Conservation (phyloP, 2,329 filamentous ascomycete genomes). For the Ascochyta koolunga region DNA sequence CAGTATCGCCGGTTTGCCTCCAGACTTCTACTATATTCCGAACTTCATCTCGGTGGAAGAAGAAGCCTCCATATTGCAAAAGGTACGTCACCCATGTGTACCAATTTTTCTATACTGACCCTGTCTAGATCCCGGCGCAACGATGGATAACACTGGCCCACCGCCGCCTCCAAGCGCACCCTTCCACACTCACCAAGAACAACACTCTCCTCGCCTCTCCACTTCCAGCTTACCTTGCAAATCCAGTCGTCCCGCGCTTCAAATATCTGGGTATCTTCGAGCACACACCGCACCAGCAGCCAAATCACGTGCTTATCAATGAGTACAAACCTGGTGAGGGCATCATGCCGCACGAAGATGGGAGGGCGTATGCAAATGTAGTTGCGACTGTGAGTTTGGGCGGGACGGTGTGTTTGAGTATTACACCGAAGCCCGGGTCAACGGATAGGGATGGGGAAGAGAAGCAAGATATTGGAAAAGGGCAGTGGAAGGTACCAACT, state of each 20-base stretch:
- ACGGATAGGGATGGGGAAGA: not conserved
- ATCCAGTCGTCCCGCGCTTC: slow-evolving; percentile 69
- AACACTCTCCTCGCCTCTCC: slow-evolving; percentile 75
- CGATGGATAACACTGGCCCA: slow-evolving; percentile 89
- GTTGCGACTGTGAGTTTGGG: slow-evolving; percentile 92
- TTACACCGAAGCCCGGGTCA: slow-evolving; percentile 57
- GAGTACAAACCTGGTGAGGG: slow-evolving; percentile 87
- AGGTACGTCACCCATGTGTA: slow-evolving; percentile 56
- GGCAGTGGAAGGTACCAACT: slow-evolving; percentile 27
- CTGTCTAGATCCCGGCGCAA: slow-evolving; percentile 51
- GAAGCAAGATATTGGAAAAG: not conserved
- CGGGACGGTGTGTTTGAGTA: slow-evolving; percentile 75
- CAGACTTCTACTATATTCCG: slow-evolving; percentile 80
- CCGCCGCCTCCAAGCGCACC: slow-evolving; percentile 88
- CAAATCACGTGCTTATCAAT: slow-evolving; percentile 94
- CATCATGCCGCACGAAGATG: slow-evolving; percentile 98
- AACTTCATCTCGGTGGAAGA: slow-evolving; percentile 81
- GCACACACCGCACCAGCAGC: slow-evolving; percentile 72
- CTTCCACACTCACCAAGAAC: slow-evolving; percentile 74
- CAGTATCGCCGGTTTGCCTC: slow-evolving; percentile 62
- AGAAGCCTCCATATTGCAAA: slow-evolving; percentile 72
- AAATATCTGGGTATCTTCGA: slow-evolving; percentile 58
- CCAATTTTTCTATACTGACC: not conserved
- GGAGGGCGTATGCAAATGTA: slow-evolving; percentile 81
- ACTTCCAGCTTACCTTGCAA: slow-evolving; percentile 75